Conservation (phyloP, 805 yeast genomes). For the Ogataea methylovora region DNA sequence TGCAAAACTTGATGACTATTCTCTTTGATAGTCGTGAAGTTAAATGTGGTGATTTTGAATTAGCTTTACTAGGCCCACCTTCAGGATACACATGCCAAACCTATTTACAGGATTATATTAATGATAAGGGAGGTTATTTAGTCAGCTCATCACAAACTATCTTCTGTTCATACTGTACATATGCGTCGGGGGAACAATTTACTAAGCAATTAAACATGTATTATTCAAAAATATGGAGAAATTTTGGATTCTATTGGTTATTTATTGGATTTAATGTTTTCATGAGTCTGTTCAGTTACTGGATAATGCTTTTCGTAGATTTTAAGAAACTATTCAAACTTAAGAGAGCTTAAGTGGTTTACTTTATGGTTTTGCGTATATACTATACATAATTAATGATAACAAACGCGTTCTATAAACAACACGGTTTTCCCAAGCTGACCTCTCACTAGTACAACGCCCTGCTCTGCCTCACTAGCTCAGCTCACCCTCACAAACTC, state of each 20-base stretch:
- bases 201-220: constrained; percentile 9
- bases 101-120: constrained; percentile 30
- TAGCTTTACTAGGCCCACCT: constrained; percentile 32
- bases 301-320: too few relatives aligned
- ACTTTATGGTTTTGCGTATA: too few relatives aligned
- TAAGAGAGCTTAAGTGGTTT: too few relatives aligned
- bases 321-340: too few relatives aligned
- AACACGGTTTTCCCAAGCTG: too few relatives aligned
- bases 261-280: neutral
- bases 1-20: constrained; percentile 33
- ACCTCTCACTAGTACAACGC: too few relatives aligned
- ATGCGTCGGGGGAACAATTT: constrained; percentile 14
- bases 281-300: neutral
- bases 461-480: too few relatives aligned
- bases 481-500: too few relatives aligned
- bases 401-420: too few relatives aligned
- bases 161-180: constrained; percentile 16
- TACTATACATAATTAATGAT: too few relatives aligned
- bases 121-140: constrained; percentile 38
- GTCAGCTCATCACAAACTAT: constrained; percentile 18
- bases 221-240: constrained; percentile 17
- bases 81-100: constrained; percentile 42
- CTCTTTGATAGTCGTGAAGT: constrained; percentile 31
- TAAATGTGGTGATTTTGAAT: constrained; percentile 30
- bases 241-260: constrained; percentile 18